Base-by-base conservation (phyloP, 2,329 filamentous ascomycete species). In the Drechslerella dactyloides region DNA sequence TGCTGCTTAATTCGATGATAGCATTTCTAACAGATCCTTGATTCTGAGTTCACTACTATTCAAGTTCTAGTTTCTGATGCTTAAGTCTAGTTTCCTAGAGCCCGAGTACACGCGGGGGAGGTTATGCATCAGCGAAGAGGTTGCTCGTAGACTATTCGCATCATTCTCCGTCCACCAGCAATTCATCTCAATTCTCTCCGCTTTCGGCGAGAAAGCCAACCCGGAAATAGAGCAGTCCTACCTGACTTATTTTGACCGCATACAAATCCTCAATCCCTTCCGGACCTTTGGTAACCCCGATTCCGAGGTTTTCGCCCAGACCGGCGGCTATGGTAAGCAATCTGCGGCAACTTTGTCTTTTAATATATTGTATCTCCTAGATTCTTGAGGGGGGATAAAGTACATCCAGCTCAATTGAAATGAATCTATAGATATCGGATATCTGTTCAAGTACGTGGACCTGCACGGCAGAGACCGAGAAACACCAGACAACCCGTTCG, bases 241-340 rank as follows among this genome's bases (percentile, higher is more conserved):
- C n/a, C 50, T 70, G 15, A 64, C 66, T 2, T 70, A 70, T 27
- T 70, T 70, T 33, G 66, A 70, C 30, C 53, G 66, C 19, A 70
- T 70, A 3, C 59, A 64, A 60, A 59, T 64, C 2, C 33, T 70
- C n/a, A 60, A 70, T 40, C 66, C 66, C 1, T 70, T 70, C 44
- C 50, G 66, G 21, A 64, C 65, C 0, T 54, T 69, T 15, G 50
- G 44, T 17, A 55, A 44, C n/a, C 23, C 37, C 0, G 59, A 64
- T 23, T 70, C 66, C 0, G 55, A 53, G 3, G 59, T 70, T 48
- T 70, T 64, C 23, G 30, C 66, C 3, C 59, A 70, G 27, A 59
- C 59, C 33, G 58, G 59, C 37, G 66, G 66, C 30, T 70, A 70
- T 21, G 66, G 66, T 70, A 54, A 50, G 52, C 23, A 3, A 33